These are phyloP conservation scores for Xylariales sp. DNA, from an alignment of 2,329 filamentous ascomycete species.

Conservation along the genomic window DNA sequence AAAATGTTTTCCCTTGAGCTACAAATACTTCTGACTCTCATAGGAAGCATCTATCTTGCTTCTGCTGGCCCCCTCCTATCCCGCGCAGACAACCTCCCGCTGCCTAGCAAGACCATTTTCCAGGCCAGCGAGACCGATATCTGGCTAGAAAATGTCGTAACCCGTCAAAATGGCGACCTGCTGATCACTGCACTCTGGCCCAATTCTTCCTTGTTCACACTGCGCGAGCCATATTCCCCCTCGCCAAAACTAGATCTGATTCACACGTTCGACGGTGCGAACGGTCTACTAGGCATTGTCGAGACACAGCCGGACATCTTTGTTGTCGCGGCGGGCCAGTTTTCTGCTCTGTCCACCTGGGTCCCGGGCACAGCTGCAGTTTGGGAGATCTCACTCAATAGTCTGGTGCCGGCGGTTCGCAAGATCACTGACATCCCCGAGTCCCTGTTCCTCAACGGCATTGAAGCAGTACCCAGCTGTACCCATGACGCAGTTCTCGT, in stretches of 20 bases:
- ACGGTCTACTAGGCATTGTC: conserved; percentile 23
- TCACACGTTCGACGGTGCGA: conserved; percentile 19
- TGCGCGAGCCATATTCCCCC: conserved; percentile 16
- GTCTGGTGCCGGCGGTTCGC: not conserved
- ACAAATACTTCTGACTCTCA: too few species aligned
- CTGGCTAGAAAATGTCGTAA: conserved; percentile 26
- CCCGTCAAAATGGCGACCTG: conserved; percentile 23
- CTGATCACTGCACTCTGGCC: conserved; percentile 23
- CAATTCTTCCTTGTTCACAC: conserved; percentile 17
- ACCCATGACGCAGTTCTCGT: conserved; percentile 13
- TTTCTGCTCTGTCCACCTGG: conserved; percentile 4
- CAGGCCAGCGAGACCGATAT: conserved; percentile 10
- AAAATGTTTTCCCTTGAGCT: too few species aligned
- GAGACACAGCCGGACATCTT: conserved; percentile 20
- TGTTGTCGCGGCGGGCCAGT: conserved; percentile 13
- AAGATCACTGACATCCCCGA: conserved; percentile 16
- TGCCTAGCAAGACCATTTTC: conserved; percentile 4
- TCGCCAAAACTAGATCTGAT: conserved; percentile 15
- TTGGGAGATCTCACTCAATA: conserved; percentile 9
- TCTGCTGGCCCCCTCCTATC: too few species aligned
- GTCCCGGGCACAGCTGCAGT: conserved; percentile 12
- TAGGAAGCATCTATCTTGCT: too few species aligned
- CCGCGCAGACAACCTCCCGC: too few species aligned
- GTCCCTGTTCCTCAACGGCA: conserved; percentile 15
- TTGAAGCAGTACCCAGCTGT: conserved; percentile 13